These are phyloP conservation scores for Nigrograna mackinnonii DNA, from an alignment of 2,329 filamentous ascomycete species.

Conservation along the genomic window DNA sequence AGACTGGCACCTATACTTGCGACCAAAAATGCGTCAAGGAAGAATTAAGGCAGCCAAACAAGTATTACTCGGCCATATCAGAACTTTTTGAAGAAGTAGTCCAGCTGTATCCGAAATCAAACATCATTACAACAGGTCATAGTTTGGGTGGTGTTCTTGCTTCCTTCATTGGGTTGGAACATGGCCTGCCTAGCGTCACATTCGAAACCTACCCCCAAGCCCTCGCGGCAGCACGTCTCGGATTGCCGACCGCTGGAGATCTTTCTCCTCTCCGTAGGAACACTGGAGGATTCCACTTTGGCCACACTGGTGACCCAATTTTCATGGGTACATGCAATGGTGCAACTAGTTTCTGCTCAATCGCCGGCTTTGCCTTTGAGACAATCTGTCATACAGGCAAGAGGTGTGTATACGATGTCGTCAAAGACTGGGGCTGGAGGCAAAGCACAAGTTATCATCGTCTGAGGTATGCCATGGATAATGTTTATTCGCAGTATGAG, in stretches of 20 bases:
- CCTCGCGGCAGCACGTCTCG: constrained; percentile 35
- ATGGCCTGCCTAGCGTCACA: constrained; percentile 34
- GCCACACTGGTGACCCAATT: constrained; percentile 38
- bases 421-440: constrained; percentile 41
- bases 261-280: constrained; percentile 33
- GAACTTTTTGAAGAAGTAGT: constrained; percentile 37
- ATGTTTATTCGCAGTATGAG: constrained; percentile 38
- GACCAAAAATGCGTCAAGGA: constrained; percentile 36
- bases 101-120: constrained; percentile 35
- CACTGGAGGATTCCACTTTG: constrained; percentile 39
- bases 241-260: constrained; percentile 30
- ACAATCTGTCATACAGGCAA: constrained; percentile 40
- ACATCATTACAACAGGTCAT: constrained; percentile 39
- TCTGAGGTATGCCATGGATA: constrained; percentile 37
- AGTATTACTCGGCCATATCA: constrained; percentile 34
- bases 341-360: constrained; percentile 38
- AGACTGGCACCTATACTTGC: constrained; percentile 37
- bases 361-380: constrained; percentile 40
- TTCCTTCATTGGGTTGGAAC: constrained; percentile 35
- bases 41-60: constrained; percentile 33
- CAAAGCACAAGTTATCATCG: constrained; percentile 36
- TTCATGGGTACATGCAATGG: constrained; percentile 43
- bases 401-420: constrained; percentile 38
- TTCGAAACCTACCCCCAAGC: constrained; percentile 42
- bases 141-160: constrained; percentile 39